Evolutionary conservation across 148 eudicot species (phyloP), one percentile per base, ranked within the genome.

Genomic region (Vaccinium vitisidaea): DNA sequence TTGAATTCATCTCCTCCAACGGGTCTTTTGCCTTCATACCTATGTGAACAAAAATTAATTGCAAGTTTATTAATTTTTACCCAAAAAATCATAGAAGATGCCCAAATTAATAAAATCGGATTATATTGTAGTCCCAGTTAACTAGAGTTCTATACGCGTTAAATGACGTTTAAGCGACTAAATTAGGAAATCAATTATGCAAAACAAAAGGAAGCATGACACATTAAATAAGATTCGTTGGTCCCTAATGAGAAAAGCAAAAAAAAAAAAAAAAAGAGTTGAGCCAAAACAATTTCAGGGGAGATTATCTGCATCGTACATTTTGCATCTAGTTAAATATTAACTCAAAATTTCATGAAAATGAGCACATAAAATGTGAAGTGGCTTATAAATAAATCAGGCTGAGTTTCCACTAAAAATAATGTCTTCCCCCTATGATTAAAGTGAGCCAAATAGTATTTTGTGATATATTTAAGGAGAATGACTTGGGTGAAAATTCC

Each of bases 1-100:
- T 85, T 2, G 82, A 53, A 85, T 88, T 86, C 84, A 80, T 46
- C 78, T 91, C 89, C 55, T 86, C 88, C 13, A 83, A 30, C 39
- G 53, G 79, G 27, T 84, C 83, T 83, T 90, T 87, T 10, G 81
- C 84, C 27, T 67, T 75, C 86, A 30, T 8, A 71, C 84, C 87
- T 67, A 67, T 32, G 46, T 25, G 23, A 78, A 46, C 27, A 19
- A 16, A 74, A 69, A 53, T 73, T 61, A 5, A 77, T 80, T 69
- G 27, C 39, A 18, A 48, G 71, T 50, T 81, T 70, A 12, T 30
- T 54, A 39, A 74, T 80, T 25, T 2, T 27, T 30, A 59, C 3
- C 2, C 10, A 75, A 10, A 32, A 77, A 36, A 12, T 6, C 16
- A 27, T 27, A 11, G 30, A 11, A 50, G 71, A 36, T 7, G 49